These are phyloP conservation scores for Senna siamea DNA, from an alignment of 306 rosid species.

Conservation along the genomic window DNA sequence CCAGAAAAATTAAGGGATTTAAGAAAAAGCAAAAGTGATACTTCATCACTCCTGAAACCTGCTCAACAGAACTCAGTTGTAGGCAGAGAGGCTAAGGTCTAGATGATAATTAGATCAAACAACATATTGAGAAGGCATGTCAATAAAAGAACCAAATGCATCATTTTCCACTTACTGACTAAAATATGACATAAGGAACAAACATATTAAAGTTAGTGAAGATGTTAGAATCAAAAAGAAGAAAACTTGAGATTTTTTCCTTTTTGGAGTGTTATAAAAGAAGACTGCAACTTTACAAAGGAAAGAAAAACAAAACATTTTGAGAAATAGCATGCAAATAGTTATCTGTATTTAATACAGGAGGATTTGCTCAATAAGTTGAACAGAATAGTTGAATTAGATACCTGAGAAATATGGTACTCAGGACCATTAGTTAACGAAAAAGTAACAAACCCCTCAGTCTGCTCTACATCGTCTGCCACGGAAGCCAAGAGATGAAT, in stretches of 20 bases:
- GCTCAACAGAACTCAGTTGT: constrained; percentile 10
- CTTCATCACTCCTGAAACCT: neutral
- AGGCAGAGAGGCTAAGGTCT: constrained; percentile 2
- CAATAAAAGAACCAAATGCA: neutral
- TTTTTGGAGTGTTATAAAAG: neutral
- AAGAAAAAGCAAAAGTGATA: neutral
- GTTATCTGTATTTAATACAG: constrained; percentile 4
- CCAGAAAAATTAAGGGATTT: constrained; percentile 22
- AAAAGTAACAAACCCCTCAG: constrained; percentile 82
- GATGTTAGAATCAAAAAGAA: constrained; percentile 8
- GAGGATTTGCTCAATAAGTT: constrained; percentile 28
- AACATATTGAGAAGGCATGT: neutral
- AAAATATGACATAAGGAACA: neutral
- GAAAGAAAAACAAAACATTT: constrained; percentile 19
- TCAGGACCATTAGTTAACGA: constrained; percentile 94
- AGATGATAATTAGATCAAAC: neutral
- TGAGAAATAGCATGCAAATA: neutral
- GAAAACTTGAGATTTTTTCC: neutral
- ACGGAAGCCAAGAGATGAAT: constrained; percentile 34
- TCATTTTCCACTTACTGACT: neutral
- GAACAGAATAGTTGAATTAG: constrained; percentile 24
- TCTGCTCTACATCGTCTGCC: constrained; percentile 74
- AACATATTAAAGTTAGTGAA: neutral
- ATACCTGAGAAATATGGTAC: constrained; percentile 95
- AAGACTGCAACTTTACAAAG: neutral